Evolutionary conservation across 352 stramenopile genomes (phyloP), one percentile per base, ranked within the genome.

Genomic region (Pythium biforme): DNA sequence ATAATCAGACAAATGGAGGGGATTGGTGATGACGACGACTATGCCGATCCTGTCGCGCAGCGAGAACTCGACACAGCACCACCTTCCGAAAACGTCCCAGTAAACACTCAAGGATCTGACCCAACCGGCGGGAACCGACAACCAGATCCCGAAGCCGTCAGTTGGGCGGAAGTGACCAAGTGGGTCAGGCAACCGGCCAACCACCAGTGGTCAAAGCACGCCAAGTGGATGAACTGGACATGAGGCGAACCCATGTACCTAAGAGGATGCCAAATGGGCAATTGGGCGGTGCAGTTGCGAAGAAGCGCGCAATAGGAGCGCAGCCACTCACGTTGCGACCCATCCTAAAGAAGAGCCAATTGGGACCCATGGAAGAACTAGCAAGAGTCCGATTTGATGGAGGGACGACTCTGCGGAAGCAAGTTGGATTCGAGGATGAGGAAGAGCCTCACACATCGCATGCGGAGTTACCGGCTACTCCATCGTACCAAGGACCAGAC

Each of bases 261-360:
- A 51, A 22, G 40, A 50, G 41, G 54, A 51, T 12, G 40, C 15
- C 23, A 29, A 52, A 22, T 14, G 39, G 40, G 40, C 54, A 41
- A 51, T 27, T 41, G 26, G 39, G 37, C 12, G 41, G 23, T 11
- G 19, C 22, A 20, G 45, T 15, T 23, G 55, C 55, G 1, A 53
- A 43, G n/a, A 54, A 8, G 39, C 54, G 37, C n/a, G 54, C 39
- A 51, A 51, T 23, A 11, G 54, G 23, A 4, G 25, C 40, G 31
- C 29, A 31, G 33, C 27, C 40, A 5, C 10, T 46, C 46, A 29
- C 17, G 26, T 4, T 19, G 33, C 19, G 50, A 3, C 50, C 50
- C 50, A 57, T 57, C 33, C 50, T 57, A 27, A 57, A 57, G 50
- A 57, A 60, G 25, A 15, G 2, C 39, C 54, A 52, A 7, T 51